Base-by-base conservation (phyloP, 163 green algal species). In the Prototheca cutis region DNA sequence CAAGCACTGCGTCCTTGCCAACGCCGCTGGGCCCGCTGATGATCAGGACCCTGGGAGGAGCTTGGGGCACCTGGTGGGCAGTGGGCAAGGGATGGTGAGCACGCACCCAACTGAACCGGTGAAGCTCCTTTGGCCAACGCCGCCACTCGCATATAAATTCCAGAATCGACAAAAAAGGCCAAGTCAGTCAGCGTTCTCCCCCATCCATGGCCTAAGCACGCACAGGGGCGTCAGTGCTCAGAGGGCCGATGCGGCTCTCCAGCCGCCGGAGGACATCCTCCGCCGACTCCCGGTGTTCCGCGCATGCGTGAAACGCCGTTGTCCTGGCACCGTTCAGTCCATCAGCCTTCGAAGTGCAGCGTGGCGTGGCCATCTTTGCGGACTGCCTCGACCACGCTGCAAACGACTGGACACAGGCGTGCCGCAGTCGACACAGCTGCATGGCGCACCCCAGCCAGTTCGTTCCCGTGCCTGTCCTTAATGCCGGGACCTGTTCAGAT, bases 1-100 rank as follows among this genome's bases (percentile, higher is more conserved):
- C 74, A 42, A 97, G 78, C 6, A 95, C 88, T 21, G 87, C 77
- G 71, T 97, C 90, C 69, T 97, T 97, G 60, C 90, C 90, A 17
- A 97, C 90, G 29, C 90, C 90, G 32, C 76, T 90, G 13, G 89
- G 89, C 0, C 90, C 90, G 59, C 74, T 88, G 56, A 97, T 86
- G 27, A 97, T 74, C 18, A 95, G 48, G 18, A 94, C 77, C 33
- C 90, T 54, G 21, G 85, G 77, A 28, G 69, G 56, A 2, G 76
- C 45, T 7, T 73, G 34, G 5, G 84, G 79, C 4, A 90, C 36
- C 36, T 45, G 13, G 10, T 21, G 36, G 36, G 36, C 10, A 21
- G 36, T 45, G 36, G 10, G 10, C 36, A 45, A 21, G 8, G 36
- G 10, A 45, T 21, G 36, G 10, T 8, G 8, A 13, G 8, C 10